phyloP scores from a whole-genome alignment of 768 basidiomycete species.

The Mycena floridula region DNA sequence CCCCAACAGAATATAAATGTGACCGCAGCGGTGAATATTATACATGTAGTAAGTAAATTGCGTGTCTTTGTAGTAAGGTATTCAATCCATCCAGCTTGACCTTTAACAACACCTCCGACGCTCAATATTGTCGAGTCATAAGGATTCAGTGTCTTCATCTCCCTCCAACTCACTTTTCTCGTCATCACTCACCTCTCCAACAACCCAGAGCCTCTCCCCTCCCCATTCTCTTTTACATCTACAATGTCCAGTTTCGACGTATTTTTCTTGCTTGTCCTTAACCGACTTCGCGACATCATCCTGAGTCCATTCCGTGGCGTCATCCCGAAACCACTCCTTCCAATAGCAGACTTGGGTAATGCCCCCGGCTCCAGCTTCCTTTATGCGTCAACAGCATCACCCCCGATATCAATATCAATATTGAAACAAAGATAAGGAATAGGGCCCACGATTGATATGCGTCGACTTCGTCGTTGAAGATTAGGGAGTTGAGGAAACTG shows the following conservation, averaged over 20 bases:
- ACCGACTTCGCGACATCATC: no score
- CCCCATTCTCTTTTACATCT: conserved; percentile 32
- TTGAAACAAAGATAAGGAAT: conserved; percentile 84
- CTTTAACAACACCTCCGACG: no score
- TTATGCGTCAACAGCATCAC: conserved; percentile 91
- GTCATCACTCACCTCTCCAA: conserved; percentile 52
- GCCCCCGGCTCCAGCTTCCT: conserved; percentile 63
- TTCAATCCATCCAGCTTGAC: no score
- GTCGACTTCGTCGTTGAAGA: conserved; percentile 82
- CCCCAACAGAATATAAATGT: no score
- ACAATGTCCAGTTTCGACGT: conserved; percentile 11
- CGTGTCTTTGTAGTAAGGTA: no score
- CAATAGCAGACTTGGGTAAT: conserved; percentile 22
- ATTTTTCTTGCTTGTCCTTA: conserved; percentile 6
- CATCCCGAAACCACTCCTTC: conserved; percentile 12
- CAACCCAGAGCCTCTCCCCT: conserved; percentile 36
- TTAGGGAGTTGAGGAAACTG: conserved; percentile 58
- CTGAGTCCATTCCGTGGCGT: no score
- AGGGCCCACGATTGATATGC: conserved; percentile 88
- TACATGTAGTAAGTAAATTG: no score
- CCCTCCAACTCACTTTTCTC: no score
- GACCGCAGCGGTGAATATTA: no score
- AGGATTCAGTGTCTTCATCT: no score
- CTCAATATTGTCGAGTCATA: no score
- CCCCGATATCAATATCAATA: conserved; percentile 79